Percentiles rank a stretch among this genome's conserved stretches.
Conservation (phyloP, 371 early-diverging fungal genomes). For the Mortierella sp. region DNA sequence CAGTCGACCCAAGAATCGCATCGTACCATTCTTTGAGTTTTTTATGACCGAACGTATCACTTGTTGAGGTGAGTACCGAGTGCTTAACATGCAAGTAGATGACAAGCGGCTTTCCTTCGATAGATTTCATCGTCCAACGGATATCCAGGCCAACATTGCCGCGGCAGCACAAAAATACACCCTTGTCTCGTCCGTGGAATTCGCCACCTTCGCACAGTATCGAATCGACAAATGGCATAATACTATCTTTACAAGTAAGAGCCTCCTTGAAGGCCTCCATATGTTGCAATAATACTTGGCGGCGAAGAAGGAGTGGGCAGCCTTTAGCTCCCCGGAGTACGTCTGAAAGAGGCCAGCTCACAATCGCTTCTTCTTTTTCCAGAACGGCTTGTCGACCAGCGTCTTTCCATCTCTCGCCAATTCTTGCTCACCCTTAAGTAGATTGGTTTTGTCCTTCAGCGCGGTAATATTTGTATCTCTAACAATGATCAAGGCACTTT, state of each 20-base stretch:
- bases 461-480: background rate
- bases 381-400: no score
- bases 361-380: no score
- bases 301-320: no score
- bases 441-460: background rate
- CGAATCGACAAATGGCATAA: background rate
- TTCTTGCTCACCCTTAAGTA: background rate
- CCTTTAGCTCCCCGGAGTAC: no score
- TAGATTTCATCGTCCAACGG: background rate
- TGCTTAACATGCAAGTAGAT: background rate
- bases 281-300: no score
- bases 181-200: background rate
- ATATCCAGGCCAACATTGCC: background rate
- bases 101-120: background rate
- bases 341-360: no score
- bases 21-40: background rate
- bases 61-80: background rate
- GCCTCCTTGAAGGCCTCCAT: background rate
- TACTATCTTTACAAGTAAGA: background rate
- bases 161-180: background rate
- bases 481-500: background rate
- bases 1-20: background rate
- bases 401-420: no score
- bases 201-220: background rate
- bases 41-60: background rate